Evolutionary conservation across 2,329 filamentous ascomycete genomes (phyloP), one percentile per base, ranked within the genome.

Genomic region (Didymella pinodella): DNA sequence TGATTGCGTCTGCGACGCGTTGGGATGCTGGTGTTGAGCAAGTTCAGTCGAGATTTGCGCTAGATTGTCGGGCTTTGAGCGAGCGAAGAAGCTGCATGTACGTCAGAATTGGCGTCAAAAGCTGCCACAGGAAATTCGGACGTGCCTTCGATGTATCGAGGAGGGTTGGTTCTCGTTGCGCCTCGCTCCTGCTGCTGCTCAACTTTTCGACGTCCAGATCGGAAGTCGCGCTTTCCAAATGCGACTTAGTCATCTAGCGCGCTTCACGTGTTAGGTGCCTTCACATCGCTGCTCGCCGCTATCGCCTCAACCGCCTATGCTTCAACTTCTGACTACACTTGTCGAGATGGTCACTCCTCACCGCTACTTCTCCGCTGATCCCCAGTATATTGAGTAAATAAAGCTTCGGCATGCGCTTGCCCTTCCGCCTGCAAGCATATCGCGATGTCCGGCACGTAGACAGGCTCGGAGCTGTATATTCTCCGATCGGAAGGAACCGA

Each of bases 191-290:
- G 53, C 48, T 25, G 52, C 59, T 38, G 50, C 66, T 41, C 56
- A 70, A 65, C 67, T 70, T 69, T 71, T 65, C 61, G 61, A 60
- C 41, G 56, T 64, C 32, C 46, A n/a, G 36, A 31, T 53, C 45
- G 49, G 44, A 61, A 47, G 34, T 47, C 46, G 58, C 59, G 50
- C 58, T 64, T 60, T 49, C 64, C 54, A 10, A 31, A 56, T 59
- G 25, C 5, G 38, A 66, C 2, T 43, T 68, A 66, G 64, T 26
- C 10, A 1, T 28, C 1, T 22, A 32, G 50, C 50, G 32, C 52
- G 58, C 50, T 47, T 54, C 65, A 66, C 65, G 59, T 66, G 63
- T 26, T 4, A 4, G 4, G 22, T 12, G 49, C 54, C 22, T 63
- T 61, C 55, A 65, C 64, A 36, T 36, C 32, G 8, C 6, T n/a